Base-by-base conservation (phyloP, 1,139 yeast genomes). In the Geotrichum citri-aurantii region DNA sequence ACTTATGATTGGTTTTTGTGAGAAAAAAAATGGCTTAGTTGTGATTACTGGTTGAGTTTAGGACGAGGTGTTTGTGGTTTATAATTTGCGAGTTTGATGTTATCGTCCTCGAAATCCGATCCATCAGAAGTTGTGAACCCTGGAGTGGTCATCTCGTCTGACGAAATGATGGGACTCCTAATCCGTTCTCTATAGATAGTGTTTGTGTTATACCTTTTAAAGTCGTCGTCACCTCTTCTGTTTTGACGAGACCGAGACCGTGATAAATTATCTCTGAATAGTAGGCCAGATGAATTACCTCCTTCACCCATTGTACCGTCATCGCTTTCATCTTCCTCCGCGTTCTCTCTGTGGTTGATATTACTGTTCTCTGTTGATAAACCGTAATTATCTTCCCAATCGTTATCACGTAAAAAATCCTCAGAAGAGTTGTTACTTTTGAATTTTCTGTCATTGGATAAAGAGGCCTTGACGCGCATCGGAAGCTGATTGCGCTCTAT, bases 211-310 rank as follows among this genome's bases (percentile, higher is more conserved):
- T n/a, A 37, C 14, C 21, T 37, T 37, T n/a, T 37, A n/a, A 37
- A 37, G 8, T 37, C 44, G 8, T 37, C 44, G 6, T 37, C 21
- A 37, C 44, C 17, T 12, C 17, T 37, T 8, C 44, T 8, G 44
- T 37, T 17, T 7, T 14, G 21, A 7, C 19, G 44, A 19, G 19
- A 7, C 6, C 44, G 44, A 17, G n/a, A n/a, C 17, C 21, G 44
- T 19, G 19, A n/a, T 37, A 19, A 37, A 37, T 37, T 24, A 51
- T 46, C 33, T 52, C 62, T 46, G 65, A 67, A 52, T 68, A 68
- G 52, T 69, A 58, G 21, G 62, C 70, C 42, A 70, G 59, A 17
- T 69, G 63, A 5, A 72, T 74, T 59, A 68, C 68, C 7, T 70
- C 73, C 12, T 7, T 37, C 19, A 10, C 44, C 8, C 3, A 14